Conservation (phyloP, 176 grass and related monocot genomes). For the Hsuehochloa calcarea region DNA sequence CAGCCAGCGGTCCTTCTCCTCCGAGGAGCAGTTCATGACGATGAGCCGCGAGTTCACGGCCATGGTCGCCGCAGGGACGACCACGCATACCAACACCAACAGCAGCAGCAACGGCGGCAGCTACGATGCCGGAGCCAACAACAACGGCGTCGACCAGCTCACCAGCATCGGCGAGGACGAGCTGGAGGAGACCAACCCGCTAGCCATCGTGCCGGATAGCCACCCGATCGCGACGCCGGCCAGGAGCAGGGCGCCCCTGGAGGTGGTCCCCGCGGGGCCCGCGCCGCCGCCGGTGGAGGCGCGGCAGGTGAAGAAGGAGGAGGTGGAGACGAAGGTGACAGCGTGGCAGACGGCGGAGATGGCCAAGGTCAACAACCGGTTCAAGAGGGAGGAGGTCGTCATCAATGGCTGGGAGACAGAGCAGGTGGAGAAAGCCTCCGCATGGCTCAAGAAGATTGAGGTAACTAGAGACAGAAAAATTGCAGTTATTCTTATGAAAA, state of each 20-base stretch:
- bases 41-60: conserved; percentile 77
- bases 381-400: conserved; percentile 84
- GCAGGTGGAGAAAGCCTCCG: conserved; percentile 67
- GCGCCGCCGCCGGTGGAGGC: conserved; percentile 43
- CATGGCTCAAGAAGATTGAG: conserved; percentile 89
- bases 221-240: conserved; percentile 69
- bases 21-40: conserved; percentile 65
- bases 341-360: conserved; percentile 91
- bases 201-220: conserved; percentile 78
- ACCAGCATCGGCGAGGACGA: conserved; percentile 75
- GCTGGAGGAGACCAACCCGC: conserved; percentile 87
- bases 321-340: conserved; percentile 88
- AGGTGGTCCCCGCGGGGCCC: conserved; percentile 35
- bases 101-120: background rate
- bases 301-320: conserved; percentile 80
- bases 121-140: background rate
- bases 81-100: conserved; percentile 36
- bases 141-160: conserved; percentile 23
- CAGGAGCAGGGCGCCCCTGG: conserved; percentile 26
- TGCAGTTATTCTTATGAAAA: background rate
- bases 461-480: conserved; percentile 27
- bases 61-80: conserved; percentile 74
- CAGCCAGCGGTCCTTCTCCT: conserved; percentile 58
- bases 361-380: conserved; percentile 89
- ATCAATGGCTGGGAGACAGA: conserved; percentile 91